These are phyloP conservation scores for Tilletia indica DNA, from an alignment of 1,284 basidiomycete genomes.

Conservation along the genomic window DNA sequence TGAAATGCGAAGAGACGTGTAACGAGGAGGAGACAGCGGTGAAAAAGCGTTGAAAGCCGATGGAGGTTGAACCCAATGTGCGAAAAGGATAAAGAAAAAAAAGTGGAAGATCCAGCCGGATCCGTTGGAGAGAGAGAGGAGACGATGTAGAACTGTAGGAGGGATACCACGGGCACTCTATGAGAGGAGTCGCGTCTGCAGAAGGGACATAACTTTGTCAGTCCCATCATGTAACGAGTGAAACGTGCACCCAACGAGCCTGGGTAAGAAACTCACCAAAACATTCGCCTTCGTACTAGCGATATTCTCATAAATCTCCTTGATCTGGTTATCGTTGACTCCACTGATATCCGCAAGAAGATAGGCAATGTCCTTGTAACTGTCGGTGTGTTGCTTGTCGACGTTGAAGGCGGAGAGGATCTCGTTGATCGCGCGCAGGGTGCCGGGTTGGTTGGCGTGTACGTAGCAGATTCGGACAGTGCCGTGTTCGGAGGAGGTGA, in stretches of 20 bases:
- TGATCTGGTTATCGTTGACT: constrained; percentile 78
- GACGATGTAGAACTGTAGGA: no score
- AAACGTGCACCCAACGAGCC: no score
- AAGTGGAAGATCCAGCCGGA: neutral
- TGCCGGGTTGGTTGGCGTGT: constrained; percentile 96
- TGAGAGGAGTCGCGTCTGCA: constrained; percentile 3
- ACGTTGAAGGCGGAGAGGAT: constrained; percentile 89
- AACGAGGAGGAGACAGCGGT: no score
- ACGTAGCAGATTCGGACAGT: constrained; percentile 88
- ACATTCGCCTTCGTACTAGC: constrained; percentile 64
- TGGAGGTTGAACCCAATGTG: constrained; percentile 10
- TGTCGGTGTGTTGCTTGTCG: constrained; percentile 97
- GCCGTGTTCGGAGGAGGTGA: constrained; percentile 70
- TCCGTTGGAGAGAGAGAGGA: neutral
- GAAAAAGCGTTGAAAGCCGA: no score
- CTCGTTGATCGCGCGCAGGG: constrained; percentile 92
- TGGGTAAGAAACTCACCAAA: constrained; percentile 22
- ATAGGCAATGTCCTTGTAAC: constrained; percentile 90
- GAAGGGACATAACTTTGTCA: neutral
- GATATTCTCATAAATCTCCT: constrained; percentile 78
- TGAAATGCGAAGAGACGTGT: no score
- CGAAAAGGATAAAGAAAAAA: neutral
- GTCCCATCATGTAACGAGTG: neutral
- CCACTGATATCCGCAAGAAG: constrained; percentile 93
- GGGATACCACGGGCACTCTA: neutral